Base-by-base conservation (phyloP, 2,329 filamentous ascomycete species). In the Phialocephala sp. region DNA sequence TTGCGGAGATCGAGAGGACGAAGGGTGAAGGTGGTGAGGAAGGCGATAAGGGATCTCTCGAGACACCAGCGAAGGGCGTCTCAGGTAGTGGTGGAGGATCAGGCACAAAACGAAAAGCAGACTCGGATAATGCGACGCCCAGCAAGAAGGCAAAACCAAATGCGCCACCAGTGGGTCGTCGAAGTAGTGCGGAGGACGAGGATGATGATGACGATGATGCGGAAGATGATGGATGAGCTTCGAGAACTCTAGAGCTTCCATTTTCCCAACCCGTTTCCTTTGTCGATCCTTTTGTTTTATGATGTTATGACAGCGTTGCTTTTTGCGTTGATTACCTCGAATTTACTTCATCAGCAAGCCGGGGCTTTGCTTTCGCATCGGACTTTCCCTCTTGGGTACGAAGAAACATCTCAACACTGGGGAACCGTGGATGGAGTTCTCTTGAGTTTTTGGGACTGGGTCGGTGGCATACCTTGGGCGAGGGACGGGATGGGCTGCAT, bases 1-100 rank as follows among this genome's bases (percentile, higher is more conserved):
- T 97, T 4, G 93, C 93, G 6, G 90, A 91, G 59, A 93, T 97
- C 83, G 94, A 97, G 75, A 87, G 88, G 72, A 86, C 86, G 73
- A 81, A 79, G 60, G 72, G 76, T 69, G 74, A 77, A 59, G 77
- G 76, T 45, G 75, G 71, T 58, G 79, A 80, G 18, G 74, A 73
- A 8, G 79, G 77, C 9, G 79, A 78, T 52, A 76, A 80, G 62
- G 77, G 77, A 5, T 73, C 78, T n/a, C 43, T 71, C 24, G 72
- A 74, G 36, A 72, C 72, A 1, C 72, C 74, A 5, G 72, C 68
- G 8, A 76, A 74, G 63, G 74, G 63, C 68, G 70, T 27, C 65
- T 68, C 47, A 75, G 80, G 62, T 59, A 73, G 36, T 68, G 67
- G 72, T 39, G 63, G 66, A 37, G 68, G 73, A 24, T 75, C 81